Evolutionary conservation across 2,329 filamentous ascomycete genomes (phyloP).

Genomic region (Colletotrichum phormii): DNA sequence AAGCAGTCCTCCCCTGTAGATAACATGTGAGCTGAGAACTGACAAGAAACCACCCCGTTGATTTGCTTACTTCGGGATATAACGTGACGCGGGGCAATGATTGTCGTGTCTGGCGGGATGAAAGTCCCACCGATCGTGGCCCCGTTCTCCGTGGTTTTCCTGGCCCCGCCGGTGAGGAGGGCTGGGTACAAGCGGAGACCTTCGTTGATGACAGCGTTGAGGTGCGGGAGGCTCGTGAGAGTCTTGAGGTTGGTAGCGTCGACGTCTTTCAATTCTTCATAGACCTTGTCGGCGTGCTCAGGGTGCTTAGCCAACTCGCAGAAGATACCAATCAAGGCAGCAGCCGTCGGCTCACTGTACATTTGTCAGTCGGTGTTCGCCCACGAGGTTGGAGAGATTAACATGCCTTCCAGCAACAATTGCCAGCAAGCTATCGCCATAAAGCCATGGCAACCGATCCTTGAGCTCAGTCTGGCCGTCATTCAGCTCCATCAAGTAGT

Average conservation of each 20-base stretch:
- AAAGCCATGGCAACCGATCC: conserved; percentile 31
- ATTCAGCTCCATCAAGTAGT: conserved; percentile 32
- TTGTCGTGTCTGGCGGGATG: conserved; percentile 35
- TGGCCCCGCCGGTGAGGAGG: conserved; percentile 32
- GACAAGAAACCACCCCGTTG: background rate
- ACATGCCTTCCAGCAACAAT: conserved; percentile 41
- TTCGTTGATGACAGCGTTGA: conserved; percentile 40
- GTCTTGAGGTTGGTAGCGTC: conserved; percentile 38
- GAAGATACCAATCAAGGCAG: conserved; percentile 38
- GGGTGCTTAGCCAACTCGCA: conserved; percentile 38
- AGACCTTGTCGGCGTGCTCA: conserved; percentile 32
- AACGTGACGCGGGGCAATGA: conserved; percentile 38
- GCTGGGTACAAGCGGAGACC: conserved; percentile 35
- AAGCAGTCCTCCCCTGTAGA: conserved; percentile 44
- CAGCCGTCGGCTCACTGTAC: conserved; percentile 37
- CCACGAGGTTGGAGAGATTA: background rate
- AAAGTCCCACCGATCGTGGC: conserved; percentile 29
- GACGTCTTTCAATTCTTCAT: conserved; percentile 31
- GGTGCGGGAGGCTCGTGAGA: conserved; percentile 38
- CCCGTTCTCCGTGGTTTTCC: conserved; percentile 34
- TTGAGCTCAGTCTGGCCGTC: conserved; percentile 25
- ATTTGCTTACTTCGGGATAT: conserved; percentile 49
- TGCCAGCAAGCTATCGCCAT: conserved; percentile 37
- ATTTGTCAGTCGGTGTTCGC: background rate
- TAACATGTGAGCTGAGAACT: background rate